These are phyloP conservation scores for Peronospora farinosa DNA, from an alignment of 352 stramenopile genomes.

Conservation along the genomic window DNA sequence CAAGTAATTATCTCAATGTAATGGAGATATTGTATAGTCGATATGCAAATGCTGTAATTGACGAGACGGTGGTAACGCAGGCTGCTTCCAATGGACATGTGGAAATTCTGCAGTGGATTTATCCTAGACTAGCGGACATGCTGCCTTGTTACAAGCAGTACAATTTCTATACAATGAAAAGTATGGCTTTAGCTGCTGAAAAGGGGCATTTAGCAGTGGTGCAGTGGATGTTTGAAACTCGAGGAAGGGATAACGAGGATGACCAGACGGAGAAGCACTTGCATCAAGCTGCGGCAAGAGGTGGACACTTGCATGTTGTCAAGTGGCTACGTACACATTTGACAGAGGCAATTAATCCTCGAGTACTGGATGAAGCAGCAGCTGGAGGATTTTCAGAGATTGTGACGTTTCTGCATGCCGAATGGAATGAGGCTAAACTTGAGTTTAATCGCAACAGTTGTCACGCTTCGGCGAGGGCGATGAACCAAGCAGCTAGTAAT, in stretches of 20 bases:
- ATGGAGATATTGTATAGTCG: conserved; percentile 7
- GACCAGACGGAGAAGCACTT: conserved; percentile 10
- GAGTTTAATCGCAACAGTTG: conserved; percentile 18
- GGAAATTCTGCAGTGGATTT: conserved; percentile 19
- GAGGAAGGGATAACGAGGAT: not conserved
- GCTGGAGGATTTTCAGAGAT: conserved; percentile 19
- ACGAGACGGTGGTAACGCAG: conserved; percentile 9
- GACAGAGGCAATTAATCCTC: conserved; percentile 11
- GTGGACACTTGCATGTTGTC: conserved; percentile 23
- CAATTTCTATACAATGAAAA: conserved; percentile 15
- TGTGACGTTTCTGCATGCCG: conserved; percentile 23
- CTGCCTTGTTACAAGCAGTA: conserved; percentile 8
- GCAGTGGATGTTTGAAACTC: conserved; percentile 21
- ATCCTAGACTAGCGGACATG: conserved; percentile 1
- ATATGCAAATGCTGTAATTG: conserved; percentile 10
- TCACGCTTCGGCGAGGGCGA: conserved; percentile 17
- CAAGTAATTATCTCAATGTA: conserved; percentile 12
- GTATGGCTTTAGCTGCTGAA: conserved; percentile 11
- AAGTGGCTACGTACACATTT: conserved; percentile 23
- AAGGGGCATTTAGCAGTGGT: conserved; percentile 27
- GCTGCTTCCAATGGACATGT: conserved; percentile 19
- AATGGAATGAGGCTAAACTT: conserved; percentile 11
- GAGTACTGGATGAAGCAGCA: conserved; percentile 24
- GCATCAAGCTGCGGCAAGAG: conserved; percentile 22
- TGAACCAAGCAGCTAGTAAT: conserved; percentile 23